A percentile compares a stretch with the other conserved stretches of the same genome.
phyloP scores from a whole-genome alignment of 306 rosid species.

The Prunus davidiana region DNA sequence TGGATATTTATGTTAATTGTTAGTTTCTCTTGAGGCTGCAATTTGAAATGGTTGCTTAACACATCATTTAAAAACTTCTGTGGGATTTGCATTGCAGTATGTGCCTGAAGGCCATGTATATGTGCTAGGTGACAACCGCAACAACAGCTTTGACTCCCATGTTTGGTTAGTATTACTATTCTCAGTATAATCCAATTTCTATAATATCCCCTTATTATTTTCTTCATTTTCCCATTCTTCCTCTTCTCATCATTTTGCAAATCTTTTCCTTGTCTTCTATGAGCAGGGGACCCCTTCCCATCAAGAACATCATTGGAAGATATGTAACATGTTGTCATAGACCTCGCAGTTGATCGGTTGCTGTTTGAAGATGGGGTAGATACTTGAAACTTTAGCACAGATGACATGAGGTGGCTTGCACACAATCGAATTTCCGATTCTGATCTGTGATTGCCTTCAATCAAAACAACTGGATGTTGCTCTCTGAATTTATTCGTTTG shows the following conservation, averaged over 20 bases:
- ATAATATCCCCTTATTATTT: not conserved
- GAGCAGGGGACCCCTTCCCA: conserved; percentile 54
- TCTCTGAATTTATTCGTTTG: not conserved
- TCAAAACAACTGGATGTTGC: not conserved
- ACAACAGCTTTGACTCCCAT: conserved; percentile 79
- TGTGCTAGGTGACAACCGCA: conserved; percentile 91
- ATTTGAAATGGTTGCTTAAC: not conserved
- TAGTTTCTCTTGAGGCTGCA: not conserved
- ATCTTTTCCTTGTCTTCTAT: not conserved
- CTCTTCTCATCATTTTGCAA: not conserved
- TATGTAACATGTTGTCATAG: conserved; percentile 39
- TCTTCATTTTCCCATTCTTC: not conserved
- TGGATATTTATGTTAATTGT: not conserved
- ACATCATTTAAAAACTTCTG: conserved; percentile 2
- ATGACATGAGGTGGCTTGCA: not conserved
- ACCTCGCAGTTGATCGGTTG: conserved; percentile 20
- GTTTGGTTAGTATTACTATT: conserved; percentile 46
- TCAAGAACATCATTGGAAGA: conserved; percentile 40
- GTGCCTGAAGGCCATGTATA: conserved; percentile 85
- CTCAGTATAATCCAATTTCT: not conserved
- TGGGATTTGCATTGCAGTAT: conserved; percentile 58
- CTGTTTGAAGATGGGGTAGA: not conserved
- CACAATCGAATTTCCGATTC: not conserved
- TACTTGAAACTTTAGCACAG: no score
- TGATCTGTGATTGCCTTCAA: not conserved